Conservation (phyloP, 2,329 filamentous ascomycete species). For the Atkinsonella hypoxylon region DNA sequence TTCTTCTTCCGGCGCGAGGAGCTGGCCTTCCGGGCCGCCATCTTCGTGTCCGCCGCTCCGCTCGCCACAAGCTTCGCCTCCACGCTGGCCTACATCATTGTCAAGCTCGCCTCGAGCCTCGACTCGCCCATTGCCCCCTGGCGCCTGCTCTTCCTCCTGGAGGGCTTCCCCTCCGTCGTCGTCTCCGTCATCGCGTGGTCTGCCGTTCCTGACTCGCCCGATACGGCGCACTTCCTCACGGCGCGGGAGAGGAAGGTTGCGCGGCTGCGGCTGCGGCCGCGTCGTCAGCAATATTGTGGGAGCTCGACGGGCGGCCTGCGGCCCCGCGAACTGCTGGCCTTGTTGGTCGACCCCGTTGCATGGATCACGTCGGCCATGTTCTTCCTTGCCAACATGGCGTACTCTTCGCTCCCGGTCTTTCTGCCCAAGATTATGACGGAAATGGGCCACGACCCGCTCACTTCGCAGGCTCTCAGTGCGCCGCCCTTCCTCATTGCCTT, state of each 20-base stretch:
- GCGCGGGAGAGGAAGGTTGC: conserved; percentile 58
- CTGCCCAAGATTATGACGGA: conserved; percentile 67
- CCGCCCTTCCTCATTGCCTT: conserved; percentile 75
- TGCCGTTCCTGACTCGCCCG: conserved; percentile 64
- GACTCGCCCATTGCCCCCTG: conserved; percentile 64
- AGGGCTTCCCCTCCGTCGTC: conserved; percentile 74
- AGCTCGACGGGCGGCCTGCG: conserved; percentile 31
- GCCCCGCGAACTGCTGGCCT: conserved; percentile 41
- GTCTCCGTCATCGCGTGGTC: conserved; percentile 63
- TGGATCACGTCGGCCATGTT: conserved; percentile 75
- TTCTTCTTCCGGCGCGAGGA: conserved; percentile 58
- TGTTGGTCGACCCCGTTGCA: conserved; percentile 22
- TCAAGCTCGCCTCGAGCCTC: conserved; percentile 46
- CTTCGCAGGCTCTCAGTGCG: conserved; percentile 66
- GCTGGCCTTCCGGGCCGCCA: conserved; percentile 70
- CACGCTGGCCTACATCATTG: conserved; percentile 66
- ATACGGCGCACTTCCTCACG: conserved; percentile 51
- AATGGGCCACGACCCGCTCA: conserved; percentile 58
- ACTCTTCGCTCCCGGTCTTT: conserved; percentile 79
- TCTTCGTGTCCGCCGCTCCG: conserved; percentile 78
- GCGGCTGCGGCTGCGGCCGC: conserved; percentile 56
- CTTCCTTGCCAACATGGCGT: conserved; percentile 79
- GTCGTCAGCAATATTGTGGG: conserved; percentile 35
- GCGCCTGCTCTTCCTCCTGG: conserved; percentile 74
- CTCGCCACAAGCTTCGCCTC: conserved; percentile 71